These are phyloP conservation scores for Alternaria novae-zelandiae DNA, from an alignment of 2,329 filamentous ascomycete genomes.

Conservation along the genomic window DNA sequence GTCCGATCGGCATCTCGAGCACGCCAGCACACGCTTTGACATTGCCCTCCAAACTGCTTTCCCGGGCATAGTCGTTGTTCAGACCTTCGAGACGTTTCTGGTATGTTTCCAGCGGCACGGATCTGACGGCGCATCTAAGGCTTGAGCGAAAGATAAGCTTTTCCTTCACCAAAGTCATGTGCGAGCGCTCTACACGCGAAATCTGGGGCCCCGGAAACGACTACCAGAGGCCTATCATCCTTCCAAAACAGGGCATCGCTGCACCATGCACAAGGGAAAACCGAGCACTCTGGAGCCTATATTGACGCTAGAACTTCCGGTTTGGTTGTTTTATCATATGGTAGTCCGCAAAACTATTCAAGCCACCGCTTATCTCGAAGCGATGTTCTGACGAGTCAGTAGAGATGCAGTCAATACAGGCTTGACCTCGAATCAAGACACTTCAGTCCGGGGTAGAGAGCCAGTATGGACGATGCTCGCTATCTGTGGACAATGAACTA, in stretches of 20 bases:
- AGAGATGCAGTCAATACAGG: neutral
- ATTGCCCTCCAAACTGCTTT: neutral
- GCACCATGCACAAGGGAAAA: neutral
- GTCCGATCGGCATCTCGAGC: neutral
- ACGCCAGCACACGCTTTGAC: neutral
- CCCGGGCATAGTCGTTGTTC: neutral
- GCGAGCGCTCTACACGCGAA: neutral
- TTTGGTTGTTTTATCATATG: neutral
- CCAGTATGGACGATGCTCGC: neutral
- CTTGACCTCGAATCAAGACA: neutral
- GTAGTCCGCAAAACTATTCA: neutral
- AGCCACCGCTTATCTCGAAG: neutral
- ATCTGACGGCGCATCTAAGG: neutral
- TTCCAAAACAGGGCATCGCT: neutral
- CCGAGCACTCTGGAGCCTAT: neutral
- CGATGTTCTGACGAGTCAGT: neutral
- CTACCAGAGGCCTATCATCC: neutral
- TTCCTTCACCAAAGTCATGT: neutral
- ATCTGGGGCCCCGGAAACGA: neutral
- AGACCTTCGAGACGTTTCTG: neutral
- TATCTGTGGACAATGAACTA: neutral
- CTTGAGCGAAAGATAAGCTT: neutral
- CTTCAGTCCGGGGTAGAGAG: neutral
- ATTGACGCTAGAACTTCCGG: neutral
- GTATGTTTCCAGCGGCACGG: neutral